Percentiles rank a stretch among this genome's conserved stretches.
phyloP scores from a whole-genome alignment of 140 eudicot species.

The Bidens hawaiensis region DNA sequence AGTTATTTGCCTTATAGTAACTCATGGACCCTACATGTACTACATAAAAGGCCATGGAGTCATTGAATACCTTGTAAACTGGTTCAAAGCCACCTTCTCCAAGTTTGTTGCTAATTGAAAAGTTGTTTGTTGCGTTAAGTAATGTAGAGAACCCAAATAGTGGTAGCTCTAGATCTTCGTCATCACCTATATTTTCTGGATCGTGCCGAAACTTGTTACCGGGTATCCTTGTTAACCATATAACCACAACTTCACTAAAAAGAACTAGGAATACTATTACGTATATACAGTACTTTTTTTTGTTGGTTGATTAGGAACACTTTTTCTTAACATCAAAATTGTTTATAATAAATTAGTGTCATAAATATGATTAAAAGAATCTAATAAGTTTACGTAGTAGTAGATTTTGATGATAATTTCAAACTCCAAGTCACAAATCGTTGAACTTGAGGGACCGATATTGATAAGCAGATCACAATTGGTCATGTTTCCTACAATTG shows the following conservation, averaged over 20 bases:
- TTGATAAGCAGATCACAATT: too few species aligned
- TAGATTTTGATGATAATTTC: too few species aligned
- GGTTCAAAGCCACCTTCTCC: conserved; percentile 47
- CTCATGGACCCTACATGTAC: neutral
- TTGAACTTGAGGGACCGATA: too few species aligned
- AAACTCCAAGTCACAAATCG: too few species aligned
- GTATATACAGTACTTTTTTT: too few species aligned
- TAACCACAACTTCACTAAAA: neutral
- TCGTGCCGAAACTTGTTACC: conserved; percentile 1
- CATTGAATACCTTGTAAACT: conserved; percentile 35
- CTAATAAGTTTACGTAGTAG: too few species aligned
- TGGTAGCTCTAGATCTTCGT: conserved; percentile 32
- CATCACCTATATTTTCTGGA: neutral
- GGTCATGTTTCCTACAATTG: too few species aligned
- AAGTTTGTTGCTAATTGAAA: conserved; percentile 27
- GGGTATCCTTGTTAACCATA: conserved; percentile 4
- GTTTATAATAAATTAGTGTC: too few species aligned
- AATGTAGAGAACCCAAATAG: conserved; percentile 26
- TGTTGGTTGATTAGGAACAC: neutral
- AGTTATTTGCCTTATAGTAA: too few species aligned
- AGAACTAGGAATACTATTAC: too few species aligned
- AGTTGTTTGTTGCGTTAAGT: conserved; percentile 32
- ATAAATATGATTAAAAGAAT: neutral
- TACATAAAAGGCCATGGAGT: neutral
- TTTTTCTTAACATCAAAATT: too few species aligned